These are phyloP conservation scores for Hypsizygus marmoreus DNA, from an alignment of 768 basidiomycete species.

Conservation along the genomic window DNA sequence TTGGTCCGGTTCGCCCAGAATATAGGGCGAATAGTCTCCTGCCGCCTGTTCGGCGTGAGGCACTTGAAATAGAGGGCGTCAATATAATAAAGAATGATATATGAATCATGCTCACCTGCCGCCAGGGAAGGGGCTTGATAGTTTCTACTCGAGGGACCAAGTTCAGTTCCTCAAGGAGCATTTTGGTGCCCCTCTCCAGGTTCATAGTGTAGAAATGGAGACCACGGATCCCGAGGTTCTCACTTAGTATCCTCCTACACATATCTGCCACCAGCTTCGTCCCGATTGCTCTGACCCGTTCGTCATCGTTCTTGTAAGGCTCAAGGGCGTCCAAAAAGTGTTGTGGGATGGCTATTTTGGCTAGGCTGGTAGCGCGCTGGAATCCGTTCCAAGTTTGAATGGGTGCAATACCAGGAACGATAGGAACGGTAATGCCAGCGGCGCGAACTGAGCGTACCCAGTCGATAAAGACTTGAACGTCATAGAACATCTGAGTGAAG, in stretches of 20 bases:
- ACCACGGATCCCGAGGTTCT: constrained; percentile 81
- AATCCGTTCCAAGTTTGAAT: constrained; percentile 98
- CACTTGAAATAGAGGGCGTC: constrained; percentile 48
- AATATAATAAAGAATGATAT: constrained; percentile 9
- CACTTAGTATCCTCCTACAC: constrained; percentile 84
- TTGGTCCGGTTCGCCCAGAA: constrained; percentile 98
- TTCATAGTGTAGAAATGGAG: constrained; percentile 99
- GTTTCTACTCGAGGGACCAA: constrained; percentile 88
- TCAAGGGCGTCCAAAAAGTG: constrained; percentile 74
- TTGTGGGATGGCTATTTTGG: constrained; percentile 79
- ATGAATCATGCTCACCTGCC: constrained; percentile 60
- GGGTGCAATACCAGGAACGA: constrained; percentile 92
- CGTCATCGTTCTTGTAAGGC: constrained; percentile 89
- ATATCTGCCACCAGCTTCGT: constrained; percentile 95
- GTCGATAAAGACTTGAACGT: constrained; percentile 84
- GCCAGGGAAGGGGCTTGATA: constrained; percentile 95
- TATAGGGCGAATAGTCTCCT: constrained; percentile 94
- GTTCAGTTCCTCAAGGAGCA: constrained; percentile 91
- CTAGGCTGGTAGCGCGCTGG: constrained; percentile 75
- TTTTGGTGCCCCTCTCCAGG: constrained; percentile 90
- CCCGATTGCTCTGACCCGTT: constrained; percentile 89
- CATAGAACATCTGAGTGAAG: constrained; percentile 99
- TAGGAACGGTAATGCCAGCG: constrained; percentile 86
- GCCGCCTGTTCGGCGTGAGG: constrained; percentile 88
- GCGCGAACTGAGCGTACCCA: constrained; percentile 87